Conservation (phyloP, 148 eudicot genomes). For the Chenopodium berlandieri region DNA sequence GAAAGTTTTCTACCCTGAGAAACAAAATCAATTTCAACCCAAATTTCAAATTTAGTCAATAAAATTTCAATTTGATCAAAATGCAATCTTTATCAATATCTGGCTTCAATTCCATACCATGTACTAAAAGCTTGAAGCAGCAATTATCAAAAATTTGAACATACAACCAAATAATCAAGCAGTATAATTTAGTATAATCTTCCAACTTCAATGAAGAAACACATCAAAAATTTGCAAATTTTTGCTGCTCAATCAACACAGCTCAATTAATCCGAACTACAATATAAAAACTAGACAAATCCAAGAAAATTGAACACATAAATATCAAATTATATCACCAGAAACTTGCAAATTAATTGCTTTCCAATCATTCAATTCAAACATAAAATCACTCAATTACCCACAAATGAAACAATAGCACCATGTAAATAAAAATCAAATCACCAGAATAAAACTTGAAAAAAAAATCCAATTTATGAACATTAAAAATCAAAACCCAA, state of each 20-base stretch:
- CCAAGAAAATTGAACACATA: not conserved
- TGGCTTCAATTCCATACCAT: not conserved
- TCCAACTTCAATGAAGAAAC: not conserved
- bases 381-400: not conserved
- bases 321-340: not conserved
- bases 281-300: not conserved
- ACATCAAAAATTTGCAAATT: not conserved
- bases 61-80: not conserved
- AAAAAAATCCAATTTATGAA: slow-evolving; percentile 2
- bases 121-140: not conserved
- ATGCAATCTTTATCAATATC: not conserved
- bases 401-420: not conserved
- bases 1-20: slow-evolving; percentile 9
- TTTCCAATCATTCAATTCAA: not conserved
- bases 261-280: not conserved
- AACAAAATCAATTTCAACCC: slow-evolving; percentile 14
- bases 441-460: not conserved
- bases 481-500: not conserved
- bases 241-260: not conserved
- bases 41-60: not conserved
- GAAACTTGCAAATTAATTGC: too few relatives aligned
- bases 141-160: not conserved
- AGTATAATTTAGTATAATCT: not conserved
- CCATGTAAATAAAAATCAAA: not conserved
- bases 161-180: not conserved